phyloP scores from a whole-genome alignment of 352 stramenopile species.

The Phytophthora megakarya region DNA sequence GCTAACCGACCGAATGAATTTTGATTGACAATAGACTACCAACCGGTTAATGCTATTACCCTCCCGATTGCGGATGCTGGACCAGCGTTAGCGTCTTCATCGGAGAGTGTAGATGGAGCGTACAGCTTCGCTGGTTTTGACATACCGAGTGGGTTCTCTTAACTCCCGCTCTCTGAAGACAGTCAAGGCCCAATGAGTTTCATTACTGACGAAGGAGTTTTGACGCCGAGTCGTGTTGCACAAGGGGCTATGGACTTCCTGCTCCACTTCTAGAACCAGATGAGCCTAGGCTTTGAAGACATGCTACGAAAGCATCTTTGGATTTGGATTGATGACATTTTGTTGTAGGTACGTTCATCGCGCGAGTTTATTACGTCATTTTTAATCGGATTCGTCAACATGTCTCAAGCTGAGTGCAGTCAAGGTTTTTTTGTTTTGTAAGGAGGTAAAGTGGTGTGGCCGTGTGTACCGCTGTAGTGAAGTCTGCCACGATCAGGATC shows the following conservation, averaged over 20 bases:
- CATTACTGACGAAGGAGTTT: conserved; percentile 32
- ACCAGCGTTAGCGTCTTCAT: background rate
- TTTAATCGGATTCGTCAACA: conserved; percentile 8
- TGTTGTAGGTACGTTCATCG: conserved; percentile 12
- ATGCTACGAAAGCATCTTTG: too few relatives aligned
- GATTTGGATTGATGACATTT: too few relatives aligned
- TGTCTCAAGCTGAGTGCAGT: conserved; percentile 27
- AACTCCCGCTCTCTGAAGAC: conserved; percentile 10
- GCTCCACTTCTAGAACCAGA: conserved; percentile 25
- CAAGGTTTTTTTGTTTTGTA: conserved; percentile 23
- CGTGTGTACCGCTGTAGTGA: conserved; percentile 11
- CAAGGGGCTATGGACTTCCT: conserved; percentile 9
- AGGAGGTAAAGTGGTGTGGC: conserved; percentile 27
- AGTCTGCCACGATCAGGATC: conserved; percentile 22
- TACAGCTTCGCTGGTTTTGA: conserved; percentile 22
- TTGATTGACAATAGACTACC: conserved; percentile 30
- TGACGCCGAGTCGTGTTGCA: conserved; percentile 10
- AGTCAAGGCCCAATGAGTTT: conserved; percentile 29
- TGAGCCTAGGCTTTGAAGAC: conserved; percentile 7
- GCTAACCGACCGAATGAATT: conserved; percentile 8
- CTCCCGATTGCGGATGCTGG: conserved; percentile 5
- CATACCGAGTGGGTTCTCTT: conserved; percentile 30
- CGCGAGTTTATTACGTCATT: conserved; percentile 9
- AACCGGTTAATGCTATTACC: conserved; percentile 8
- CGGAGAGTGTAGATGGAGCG: conserved; percentile 2